Evolutionary conservation across 306 rosid genomes (phyloP).

Genomic region (Canavalia gladiata): DNA sequence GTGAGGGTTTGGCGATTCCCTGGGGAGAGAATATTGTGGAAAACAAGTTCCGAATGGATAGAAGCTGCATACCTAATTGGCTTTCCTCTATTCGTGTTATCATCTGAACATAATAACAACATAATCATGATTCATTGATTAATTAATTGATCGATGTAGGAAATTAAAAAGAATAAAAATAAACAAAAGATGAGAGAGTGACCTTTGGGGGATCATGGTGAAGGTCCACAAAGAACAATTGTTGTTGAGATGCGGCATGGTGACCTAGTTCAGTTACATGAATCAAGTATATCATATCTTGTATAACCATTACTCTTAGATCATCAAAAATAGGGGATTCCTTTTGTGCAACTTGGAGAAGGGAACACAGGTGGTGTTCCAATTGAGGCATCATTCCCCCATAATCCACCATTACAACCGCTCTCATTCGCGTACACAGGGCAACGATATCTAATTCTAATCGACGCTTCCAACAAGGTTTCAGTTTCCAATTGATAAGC

Average conservation of each 20-base stretch:
- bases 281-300: constrained; percentile 87
- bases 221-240: constrained; percentile 78
- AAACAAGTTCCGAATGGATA: constrained; percentile 78
- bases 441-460: constrained; percentile 80
- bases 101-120: constrained; percentile 57
- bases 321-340: constrained; percentile 62
- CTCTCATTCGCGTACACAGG: constrained; percentile 78
- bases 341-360: constrained; percentile 62
- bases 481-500: constrained; percentile 86
- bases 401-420: constrained; percentile 84
- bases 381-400: constrained; percentile 91
- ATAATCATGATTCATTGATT: background rate
- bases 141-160: background rate
- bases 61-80: constrained; percentile 66
- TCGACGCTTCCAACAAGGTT: constrained; percentile 70
- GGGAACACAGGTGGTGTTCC: constrained; percentile 70
- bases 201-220: constrained; percentile 85
- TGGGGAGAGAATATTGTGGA: constrained; percentile 56
- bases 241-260: constrained; percentile 55
- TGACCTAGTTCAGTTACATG: constrained; percentile 64
- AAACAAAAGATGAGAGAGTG: background rate
- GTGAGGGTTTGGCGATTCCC: constrained; percentile 34
- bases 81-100: constrained; percentile 62
- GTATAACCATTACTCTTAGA: constrained; percentile 79
- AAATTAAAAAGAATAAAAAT: background rate